Conservation (phyloP, 2,329 filamentous ascomycete genomes). For the Colletotrichum godetiae region DNA sequence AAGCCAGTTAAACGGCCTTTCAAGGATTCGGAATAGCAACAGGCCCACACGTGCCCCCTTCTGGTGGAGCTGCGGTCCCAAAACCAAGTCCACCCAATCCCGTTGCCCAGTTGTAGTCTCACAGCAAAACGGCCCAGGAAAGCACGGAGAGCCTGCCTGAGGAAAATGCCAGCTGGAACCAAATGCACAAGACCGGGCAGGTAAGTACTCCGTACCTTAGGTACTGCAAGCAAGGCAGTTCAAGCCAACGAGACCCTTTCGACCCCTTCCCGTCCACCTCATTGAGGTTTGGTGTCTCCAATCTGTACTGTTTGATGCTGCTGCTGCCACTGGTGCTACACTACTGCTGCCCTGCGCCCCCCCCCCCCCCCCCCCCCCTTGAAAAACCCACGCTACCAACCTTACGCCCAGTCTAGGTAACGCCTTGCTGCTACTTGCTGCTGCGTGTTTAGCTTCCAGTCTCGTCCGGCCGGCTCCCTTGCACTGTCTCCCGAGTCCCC, state of each 20-base stretch:
- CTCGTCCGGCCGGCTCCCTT: slow-evolving; percentile 20
- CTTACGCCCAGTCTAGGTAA: not conserved
- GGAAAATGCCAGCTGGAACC: not conserved
- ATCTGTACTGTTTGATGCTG: not conserved
- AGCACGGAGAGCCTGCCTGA: not conserved
- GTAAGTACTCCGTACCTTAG: not conserved
- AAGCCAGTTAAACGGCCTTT: slow-evolving; percentile 16
- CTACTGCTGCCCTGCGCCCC: not conserved
- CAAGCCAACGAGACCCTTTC: not conserved
- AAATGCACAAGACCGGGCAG: not conserved
- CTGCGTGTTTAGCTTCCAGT: slow-evolving; percentile 1
- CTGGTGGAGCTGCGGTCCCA: slow-evolving; percentile 16
- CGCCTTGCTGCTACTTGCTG: slow-evolving; percentile 3
- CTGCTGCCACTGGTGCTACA: not conserved
- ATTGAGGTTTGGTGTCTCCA: not conserved
- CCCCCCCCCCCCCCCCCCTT: no score
- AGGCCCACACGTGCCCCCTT: slow-evolving; percentile 28
- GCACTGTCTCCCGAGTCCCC: not conserved
- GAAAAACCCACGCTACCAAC: not conserved
- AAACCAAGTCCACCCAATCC: slow-evolving; percentile 1
- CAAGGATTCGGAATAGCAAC: slow-evolving; percentile 31
- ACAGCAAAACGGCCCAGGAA: slow-evolving; percentile 17
- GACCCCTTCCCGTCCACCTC: not conserved
- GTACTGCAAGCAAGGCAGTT: not conserved
- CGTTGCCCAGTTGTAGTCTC: not conserved